phyloP scores from a whole-genome alignment of 2,329 filamentous ascomycete species.

The Diaporthe sp. region DNA sequence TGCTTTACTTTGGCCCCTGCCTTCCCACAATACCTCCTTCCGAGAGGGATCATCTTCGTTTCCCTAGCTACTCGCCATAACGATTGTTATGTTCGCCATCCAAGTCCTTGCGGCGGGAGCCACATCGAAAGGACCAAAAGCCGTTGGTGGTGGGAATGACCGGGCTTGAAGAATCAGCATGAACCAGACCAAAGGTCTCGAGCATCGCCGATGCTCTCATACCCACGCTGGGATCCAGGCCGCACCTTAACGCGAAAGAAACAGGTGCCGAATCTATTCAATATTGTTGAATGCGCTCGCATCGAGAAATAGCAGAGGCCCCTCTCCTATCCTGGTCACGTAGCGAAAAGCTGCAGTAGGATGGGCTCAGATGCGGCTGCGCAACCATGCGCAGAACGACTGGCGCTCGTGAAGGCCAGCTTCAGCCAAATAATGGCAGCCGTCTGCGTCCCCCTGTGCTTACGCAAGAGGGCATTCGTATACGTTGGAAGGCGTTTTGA shows the following conservation, averaged over 20 bases:
- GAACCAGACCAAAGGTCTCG: neutral
- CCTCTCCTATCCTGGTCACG: neutral
- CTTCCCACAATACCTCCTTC: neutral
- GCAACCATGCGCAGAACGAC: neutral
- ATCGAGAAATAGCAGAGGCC: neutral
- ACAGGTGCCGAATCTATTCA: too few relatives aligned
- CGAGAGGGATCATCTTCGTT: neutral
- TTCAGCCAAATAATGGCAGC: neutral
- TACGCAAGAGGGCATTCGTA: too few relatives aligned
- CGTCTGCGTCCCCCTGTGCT: neutral
- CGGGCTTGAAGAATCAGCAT: neutral
- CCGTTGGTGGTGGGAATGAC: neutral
- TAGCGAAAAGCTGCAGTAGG: neutral
- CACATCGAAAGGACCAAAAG: neutral
- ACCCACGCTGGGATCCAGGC: too few relatives aligned
- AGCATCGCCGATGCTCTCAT: neutral
- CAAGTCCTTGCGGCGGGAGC: neutral
- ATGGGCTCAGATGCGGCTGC: too few relatives aligned
- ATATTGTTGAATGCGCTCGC: neutral
- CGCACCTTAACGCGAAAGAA: neutral
- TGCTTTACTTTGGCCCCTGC: neutral
- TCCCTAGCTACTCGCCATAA: neutral
- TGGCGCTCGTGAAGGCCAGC: neutral
- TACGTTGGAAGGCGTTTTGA: too few relatives aligned
- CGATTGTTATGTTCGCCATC: constrained; percentile 7